Percentiles rank a stretch among this genome's conserved stretches.
Evolutionary conservation across 2,329 filamentous ascomycete genomes (phyloP).

Genomic region (Fusarium xyrophilum): DNA sequence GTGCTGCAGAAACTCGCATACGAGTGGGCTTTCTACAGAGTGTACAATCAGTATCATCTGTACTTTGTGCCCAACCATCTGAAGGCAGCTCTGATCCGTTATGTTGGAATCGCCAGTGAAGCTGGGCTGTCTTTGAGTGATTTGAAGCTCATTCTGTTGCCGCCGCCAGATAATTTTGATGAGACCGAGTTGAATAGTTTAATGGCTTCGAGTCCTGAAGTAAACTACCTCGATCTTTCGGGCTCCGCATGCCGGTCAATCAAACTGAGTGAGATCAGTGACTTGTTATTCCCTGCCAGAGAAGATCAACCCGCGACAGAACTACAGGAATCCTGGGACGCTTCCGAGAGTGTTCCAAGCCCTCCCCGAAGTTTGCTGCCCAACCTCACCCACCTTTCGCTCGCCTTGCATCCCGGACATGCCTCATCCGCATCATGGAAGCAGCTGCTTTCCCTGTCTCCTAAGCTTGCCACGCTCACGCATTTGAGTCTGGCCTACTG

Average conservation of each 20-base stretch:
- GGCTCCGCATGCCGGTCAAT: constrained; percentile 59
- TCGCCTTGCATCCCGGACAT: constrained; percentile 55
- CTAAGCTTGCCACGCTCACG: constrained; percentile 61
- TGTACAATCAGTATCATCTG: constrained; percentile 64
- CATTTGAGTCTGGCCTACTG: constrained; percentile 68
- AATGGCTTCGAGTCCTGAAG: constrained; percentile 41
- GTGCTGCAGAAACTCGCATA: constrained; percentile 57
- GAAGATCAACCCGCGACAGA: constrained; percentile 32
- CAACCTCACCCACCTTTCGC: constrained; percentile 66
- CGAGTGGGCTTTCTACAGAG: constrained; percentile 62
- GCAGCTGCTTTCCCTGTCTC: constrained; percentile 62
- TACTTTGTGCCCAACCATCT: constrained; percentile 62
- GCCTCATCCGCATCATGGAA: constrained; percentile 60
- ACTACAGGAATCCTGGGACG: constrained; percentile 63
- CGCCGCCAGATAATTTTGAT: constrained; percentile 40
- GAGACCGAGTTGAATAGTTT: constrained; percentile 41
- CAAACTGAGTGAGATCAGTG: constrained; percentile 58
- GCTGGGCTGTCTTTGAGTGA: constrained; percentile 59
- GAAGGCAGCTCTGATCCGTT: constrained; percentile 59
- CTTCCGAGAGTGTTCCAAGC: constrained; percentile 44
- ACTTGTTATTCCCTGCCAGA: constrained; percentile 56
- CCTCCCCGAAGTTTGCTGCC: constrained; percentile 56
- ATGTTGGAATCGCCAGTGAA: constrained; percentile 54
- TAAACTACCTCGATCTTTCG: constrained; percentile 62
- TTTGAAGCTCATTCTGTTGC: constrained; percentile 55